Base-by-base conservation (phyloP, 352 stramenopile genomes). In the Phytophthora hybrid region DNA sequence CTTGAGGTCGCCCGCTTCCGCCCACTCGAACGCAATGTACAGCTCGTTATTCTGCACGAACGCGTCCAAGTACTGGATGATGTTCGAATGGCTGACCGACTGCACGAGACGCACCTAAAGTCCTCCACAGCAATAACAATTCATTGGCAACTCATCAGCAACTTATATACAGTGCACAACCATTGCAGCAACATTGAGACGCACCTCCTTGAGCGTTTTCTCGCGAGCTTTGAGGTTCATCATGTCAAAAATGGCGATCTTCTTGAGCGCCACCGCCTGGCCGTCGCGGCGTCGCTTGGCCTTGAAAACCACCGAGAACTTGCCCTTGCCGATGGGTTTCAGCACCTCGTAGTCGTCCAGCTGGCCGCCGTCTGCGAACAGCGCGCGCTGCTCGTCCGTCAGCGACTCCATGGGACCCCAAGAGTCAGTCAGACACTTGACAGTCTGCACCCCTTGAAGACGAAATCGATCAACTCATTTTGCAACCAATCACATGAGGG, bases 21-120 rank as follows among this genome's bases (percentile, higher is more conserved):
- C 94, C 94, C 93, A 98, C 76, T 98, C 94, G 69, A 98, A 97
- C 19, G 94, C 93, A 76, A 99, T 98, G 70, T 93, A 90, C 11
- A 99, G 87, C 71, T 98, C 89, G 51, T 97, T 93, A 26, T 93
- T 82, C 44, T 92, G 83, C 13, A 98, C 81, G 67, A 98, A 98
- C 31, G 88, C 89, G 74, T 98, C 95, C 21, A 97, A 60, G 63
- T 98, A 98, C 75, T 95, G 82, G 64, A 99, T 92, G 54, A 99
- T 95, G 75, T 98, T 98, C 0, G 79, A 81, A 63, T 99, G 95
- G 31, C 79, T 62, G 49, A 98, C 82, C 5, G 85, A 93, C 75
- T 98, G 92, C 56, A 99, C 82, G 34, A 99, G 76, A 39, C 85
- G 77, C 53, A 99, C 73, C 76, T 83, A 52, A 19, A n/a, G 31